Conservation (phyloP, 441 rosid species). For the Dalechampia spathulata region DNA sequence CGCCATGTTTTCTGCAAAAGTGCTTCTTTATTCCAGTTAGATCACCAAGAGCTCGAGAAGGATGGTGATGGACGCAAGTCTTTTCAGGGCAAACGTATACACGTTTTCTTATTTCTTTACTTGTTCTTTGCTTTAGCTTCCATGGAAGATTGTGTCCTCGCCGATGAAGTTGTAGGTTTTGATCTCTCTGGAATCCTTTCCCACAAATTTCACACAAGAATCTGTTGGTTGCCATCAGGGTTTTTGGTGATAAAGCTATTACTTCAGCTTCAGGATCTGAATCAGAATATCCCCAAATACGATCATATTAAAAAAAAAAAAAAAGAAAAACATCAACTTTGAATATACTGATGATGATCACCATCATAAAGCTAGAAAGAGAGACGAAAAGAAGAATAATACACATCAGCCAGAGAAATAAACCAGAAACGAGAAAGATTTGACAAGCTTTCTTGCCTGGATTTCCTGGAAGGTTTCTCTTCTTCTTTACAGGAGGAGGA, state of each 20-base stretch:
- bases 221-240: conserved; percentile 91
- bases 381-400: not conserved
- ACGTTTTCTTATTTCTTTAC: conserved; percentile 63
- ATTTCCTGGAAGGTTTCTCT: conserved; percentile 89
- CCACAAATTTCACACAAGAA: conserved; percentile 88
- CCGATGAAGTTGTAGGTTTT: conserved; percentile 84
- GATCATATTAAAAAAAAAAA: not conserved
- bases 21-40: conserved; percentile 93
- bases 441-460: conserved; percentile 76
- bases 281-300: not conserved
- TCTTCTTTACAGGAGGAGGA: conserved; percentile 52
- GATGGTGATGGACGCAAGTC: conserved; percentile 73
- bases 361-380: too few relatives aligned
- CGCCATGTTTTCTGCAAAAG: conserved; percentile 86
- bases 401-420: too few relatives aligned
- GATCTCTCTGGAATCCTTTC: conserved; percentile 93
- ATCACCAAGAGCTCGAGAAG: conserved; percentile 91
- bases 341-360: conserved; percentile 5
- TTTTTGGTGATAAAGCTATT: conserved; percentile 83
- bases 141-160: conserved; percentile 95
- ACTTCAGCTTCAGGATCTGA: conserved; percentile 98
- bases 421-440: conserved; percentile 1
- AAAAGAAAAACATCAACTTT: conserved; percentile 1
- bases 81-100: conserved; percentile 94
- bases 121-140: conserved; percentile 93